Evolutionary conservation across 495 filamentous ascomycete species (phyloP), one percentile per base, ranked within the genome.

Genomic region (Hypoxylon fragiforme): DNA sequence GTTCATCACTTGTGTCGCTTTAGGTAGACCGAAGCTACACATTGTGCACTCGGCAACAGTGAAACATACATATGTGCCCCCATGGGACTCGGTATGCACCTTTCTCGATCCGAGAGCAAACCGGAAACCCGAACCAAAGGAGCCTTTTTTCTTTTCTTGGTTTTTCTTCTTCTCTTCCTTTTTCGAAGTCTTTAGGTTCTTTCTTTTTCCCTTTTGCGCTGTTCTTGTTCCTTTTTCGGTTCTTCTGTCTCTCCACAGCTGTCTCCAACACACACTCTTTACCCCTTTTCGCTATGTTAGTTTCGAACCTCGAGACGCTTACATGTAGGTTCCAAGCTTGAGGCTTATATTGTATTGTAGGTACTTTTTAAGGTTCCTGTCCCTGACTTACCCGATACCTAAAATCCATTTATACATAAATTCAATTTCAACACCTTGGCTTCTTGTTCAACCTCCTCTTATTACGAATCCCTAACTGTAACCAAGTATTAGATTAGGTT

Each of bases 21-120:
- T 60, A 51, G 45, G 50, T 41, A 55, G 50, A 56, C 58, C 51
- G 52, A 56, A 55, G 36, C 58, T 61, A 61, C 58, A 61, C 58
- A 46, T n/a, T n/a, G n/a, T n/a, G n/a, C 52, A 52, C 46, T 55
- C 58, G 58, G 43, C 47, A 32, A 37, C 47, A 43, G 57, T 54
- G 57, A 50, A 31, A 46, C 41, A 41, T 47, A 30, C 39, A 31
- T 45, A 31, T 41, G n/a, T 3, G 4, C 8, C 8, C 34, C 34
- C 34, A n/a, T 14, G 15, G 34, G 38, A n/a, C n/a, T n/a, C 58
- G 58, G 58, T 61, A 61, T 61, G 58, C 58, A 61, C 46, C 51
- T 48, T 42, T 56, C 47, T 61, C 52, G 51, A 61, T 48, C 58
- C 58, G 58, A 56, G 51, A 41, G 19, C 58, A 61, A 61, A 61